phyloP scores from a whole-genome alignment of 768 basidiomycete species.

The Scleroderma citrinum region DNA sequence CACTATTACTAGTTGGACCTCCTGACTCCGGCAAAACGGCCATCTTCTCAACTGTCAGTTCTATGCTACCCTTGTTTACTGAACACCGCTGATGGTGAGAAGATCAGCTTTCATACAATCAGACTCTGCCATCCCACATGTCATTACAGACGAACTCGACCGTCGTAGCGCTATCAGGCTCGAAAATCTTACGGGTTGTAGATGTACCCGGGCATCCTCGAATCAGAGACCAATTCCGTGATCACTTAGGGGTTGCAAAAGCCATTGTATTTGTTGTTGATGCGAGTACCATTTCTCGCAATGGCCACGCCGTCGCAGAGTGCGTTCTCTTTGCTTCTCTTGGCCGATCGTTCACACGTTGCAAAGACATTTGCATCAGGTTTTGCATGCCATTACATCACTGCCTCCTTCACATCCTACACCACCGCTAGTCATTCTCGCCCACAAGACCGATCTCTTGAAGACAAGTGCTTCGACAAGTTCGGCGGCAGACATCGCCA shows the following conservation, averaged over 20 bases:
- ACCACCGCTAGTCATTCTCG: constrained; percentile 61
- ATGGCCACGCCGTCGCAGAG: constrained; percentile 74
- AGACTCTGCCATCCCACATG: constrained; percentile 62
- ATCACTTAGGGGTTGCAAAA: constrained; percentile 56
- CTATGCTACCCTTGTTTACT: not conserved
- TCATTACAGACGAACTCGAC: constrained; percentile 72
- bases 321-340: constrained; percentile 33
- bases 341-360: not conserved
- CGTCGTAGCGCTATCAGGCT: constrained; percentile 36
- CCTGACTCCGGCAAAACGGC: constrained; percentile 80
- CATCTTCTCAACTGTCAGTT: constrained; percentile 61
- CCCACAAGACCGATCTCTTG: constrained; percentile 73
- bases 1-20: constrained; percentile 71
- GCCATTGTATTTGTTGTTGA: constrained; percentile 77
- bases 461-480: constrained; percentile 37
- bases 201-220: constrained; percentile 87
- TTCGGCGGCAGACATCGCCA: constrained; percentile 42
- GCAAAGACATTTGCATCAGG: constrained; percentile 62
- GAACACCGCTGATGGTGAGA: constrained; percentile 8
- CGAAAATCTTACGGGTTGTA: constrained; percentile 47
- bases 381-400: constrained; percentile 64
- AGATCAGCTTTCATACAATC: constrained; percentile 57
- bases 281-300: constrained; percentile 70
- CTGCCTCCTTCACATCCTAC: constrained; percentile 63
- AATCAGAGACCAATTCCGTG: constrained; percentile 65